Conservation (phyloP, 1,139 yeast species). For the Yamadazyma siamensis region DNA sequence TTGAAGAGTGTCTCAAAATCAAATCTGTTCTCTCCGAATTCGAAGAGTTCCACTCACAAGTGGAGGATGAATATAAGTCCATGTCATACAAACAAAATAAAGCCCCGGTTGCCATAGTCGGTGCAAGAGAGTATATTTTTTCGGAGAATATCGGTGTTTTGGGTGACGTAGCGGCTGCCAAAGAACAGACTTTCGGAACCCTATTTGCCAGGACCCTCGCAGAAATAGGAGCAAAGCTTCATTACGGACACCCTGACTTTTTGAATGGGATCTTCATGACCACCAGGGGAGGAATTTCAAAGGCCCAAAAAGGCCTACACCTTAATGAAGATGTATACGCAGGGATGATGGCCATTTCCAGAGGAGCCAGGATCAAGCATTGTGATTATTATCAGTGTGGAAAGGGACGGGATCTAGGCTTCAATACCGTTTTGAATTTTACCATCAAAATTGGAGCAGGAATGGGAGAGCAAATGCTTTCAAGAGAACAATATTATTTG, state of each 20-base stretch:
- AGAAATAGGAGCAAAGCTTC: slow-evolving; percentile 82
- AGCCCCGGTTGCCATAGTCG: slow-evolving; percentile 67
- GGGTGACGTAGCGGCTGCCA: slow-evolving; percentile 92
- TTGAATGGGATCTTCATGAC: slow-evolving; percentile 82
- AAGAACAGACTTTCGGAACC: slow-evolving; percentile 91
- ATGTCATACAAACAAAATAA: slow-evolving; percentile 20
- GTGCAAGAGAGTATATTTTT: slow-evolving; percentile 85
- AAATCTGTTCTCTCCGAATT: slow-evolving; percentile 76
- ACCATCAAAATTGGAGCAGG: slow-evolving; percentile 92
- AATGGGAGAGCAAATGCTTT: slow-evolving; percentile 88
- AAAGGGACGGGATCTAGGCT: slow-evolving; percentile 86
- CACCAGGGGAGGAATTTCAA: slow-evolving; percentile 86
- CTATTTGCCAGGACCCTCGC: slow-evolving; percentile 83
- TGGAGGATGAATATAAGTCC: slow-evolving; percentile 44
- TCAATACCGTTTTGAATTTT: slow-evolving; percentile 78
- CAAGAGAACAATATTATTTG: slow-evolving; percentile 78
- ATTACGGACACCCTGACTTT: slow-evolving; percentile 92
- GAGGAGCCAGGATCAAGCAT: slow-evolving; percentile 87
- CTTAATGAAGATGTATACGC: slow-evolving; percentile 90
- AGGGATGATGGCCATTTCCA: slow-evolving; percentile 75
- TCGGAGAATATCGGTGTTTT: slow-evolving; percentile 82
- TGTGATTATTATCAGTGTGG: slow-evolving; percentile 91
- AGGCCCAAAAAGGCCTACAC: slow-evolving; percentile 84
- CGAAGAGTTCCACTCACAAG: slow-evolving; percentile 52
- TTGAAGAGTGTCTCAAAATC: slow-evolving; percentile 82